Percentiles rank a stretch among this genome's conserved stretches.
phyloP scores from a whole-genome alignment of 2,329 filamentous ascomycete genomes.

The Claviceps capensis region DNA sequence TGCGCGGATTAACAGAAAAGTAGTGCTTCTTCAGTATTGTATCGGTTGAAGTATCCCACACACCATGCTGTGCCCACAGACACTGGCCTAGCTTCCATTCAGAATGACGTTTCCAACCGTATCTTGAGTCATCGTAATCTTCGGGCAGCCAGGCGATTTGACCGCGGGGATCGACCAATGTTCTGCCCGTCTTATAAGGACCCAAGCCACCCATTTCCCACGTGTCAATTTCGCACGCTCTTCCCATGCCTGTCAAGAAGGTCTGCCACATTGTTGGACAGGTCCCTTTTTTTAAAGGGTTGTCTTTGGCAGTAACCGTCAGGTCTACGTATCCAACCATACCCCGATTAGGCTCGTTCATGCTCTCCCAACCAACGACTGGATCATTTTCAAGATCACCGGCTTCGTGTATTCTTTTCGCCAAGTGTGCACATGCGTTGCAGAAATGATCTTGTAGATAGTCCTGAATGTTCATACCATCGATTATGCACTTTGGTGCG shows the following conservation, averaged over 20 bases:
- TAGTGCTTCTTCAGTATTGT: conserved; percentile 72
- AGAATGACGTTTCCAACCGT: conserved; percentile 79
- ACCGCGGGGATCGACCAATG: conserved; percentile 77
- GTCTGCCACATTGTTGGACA: conserved; percentile 91
- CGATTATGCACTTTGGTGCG: conserved; percentile 88
- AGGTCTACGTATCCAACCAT: conserved; percentile 75
- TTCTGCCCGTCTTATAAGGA: conserved; percentile 74
- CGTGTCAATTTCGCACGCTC: conserved; percentile 76
- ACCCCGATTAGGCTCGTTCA: conserved; percentile 90
- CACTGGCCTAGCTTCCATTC: conserved; percentile 91
- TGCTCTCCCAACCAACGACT: conserved; percentile 87
- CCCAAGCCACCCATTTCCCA: conserved; percentile 93
- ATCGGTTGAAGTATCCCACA: conserved; percentile 79
- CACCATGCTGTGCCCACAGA: conserved; percentile 89
- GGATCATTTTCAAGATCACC: conserved; percentile 77
- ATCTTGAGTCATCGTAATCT: conserved; percentile 74
- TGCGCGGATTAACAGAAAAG: conserved; percentile 66
- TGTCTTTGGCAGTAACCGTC: conserved; percentile 67
- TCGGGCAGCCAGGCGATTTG: conserved; percentile 69
- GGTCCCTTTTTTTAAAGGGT: conserved; percentile 84
- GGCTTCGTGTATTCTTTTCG: conserved; percentile 73
- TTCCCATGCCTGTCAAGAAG: conserved; percentile 79
- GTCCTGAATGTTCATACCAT: conserved; percentile 92
- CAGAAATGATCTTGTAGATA: conserved; percentile 84
- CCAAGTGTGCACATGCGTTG: conserved; percentile 65